Percentiles rank a stretch among this genome's conserved stretches.
phyloP scores from a whole-genome alignment of 176 grass and related monocot genomes.

The barley (Hordeum vulgare) region MorexV3_pseudomolecules_assembly NC_058519.1:430003517-430004016 shows the following conservation, averaged over 20 bases:
- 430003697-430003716: not conserved
- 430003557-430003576: conserved; percentile 10
- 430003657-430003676: conserved; percentile 15
- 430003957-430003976: not conserved
- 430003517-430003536: not conserved
- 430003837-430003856: not conserved
- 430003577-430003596: conserved; percentile 2
- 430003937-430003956: too few relatives aligned
- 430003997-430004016: not conserved
- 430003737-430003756: not conserved
- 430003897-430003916: not conserved
- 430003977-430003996: not conserved
- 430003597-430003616: not conserved
- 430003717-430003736: not conserved
- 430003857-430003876: not conserved
- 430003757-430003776: not conserved
- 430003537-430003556: conserved; percentile 53
- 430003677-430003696: conserved; percentile 11
- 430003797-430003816: not conserved
- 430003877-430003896: not conserved
- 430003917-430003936: not conserved
- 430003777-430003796: not conserved
- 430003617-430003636: not conserved
- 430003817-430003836: not conserved
- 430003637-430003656: conserved; percentile 35